A percentile compares a stretch with the other conserved stretches of the same genome.
phyloP scores from a whole-genome alignment of 306 rosid species.

The Echinosophora koreensis region DNA sequence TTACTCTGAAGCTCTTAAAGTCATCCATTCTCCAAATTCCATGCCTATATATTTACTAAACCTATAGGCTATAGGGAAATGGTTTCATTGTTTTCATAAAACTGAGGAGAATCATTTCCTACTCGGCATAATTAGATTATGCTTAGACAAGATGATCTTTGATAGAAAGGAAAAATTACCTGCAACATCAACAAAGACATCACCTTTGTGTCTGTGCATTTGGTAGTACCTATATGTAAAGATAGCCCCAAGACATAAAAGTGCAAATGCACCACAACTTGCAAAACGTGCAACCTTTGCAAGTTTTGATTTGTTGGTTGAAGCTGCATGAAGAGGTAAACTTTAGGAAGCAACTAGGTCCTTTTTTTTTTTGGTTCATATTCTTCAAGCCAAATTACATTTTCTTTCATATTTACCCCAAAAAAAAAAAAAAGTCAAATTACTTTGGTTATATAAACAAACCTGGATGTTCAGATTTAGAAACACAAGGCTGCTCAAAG shows the following conservation, averaged over 20 bases:
- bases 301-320: constrained; percentile 62
- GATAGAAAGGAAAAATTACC: constrained; percentile 59
- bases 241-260: constrained; percentile 68
- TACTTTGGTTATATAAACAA: constrained; percentile 33
- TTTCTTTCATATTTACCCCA: not conserved
- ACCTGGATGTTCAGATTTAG: constrained; percentile 73
- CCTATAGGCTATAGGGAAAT: not conserved
- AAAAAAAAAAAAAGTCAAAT: constrained; percentile 5
- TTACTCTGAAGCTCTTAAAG: not conserved
- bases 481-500: constrained; percentile 77
- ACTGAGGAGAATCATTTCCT: not conserved
- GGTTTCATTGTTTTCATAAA: not conserved
- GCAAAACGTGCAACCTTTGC: constrained; percentile 59
- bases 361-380: not conserved
- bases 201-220: constrained; percentile 50
- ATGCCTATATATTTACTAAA: not conserved
- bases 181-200: constrained; percentile 80
- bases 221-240: constrained; percentile 58
- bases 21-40: not conserved
- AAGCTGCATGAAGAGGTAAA: constrained; percentile 59
- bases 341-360: constrained; percentile 7
- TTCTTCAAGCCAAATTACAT: constrained; percentile 34
- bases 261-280: constrained; percentile 70
- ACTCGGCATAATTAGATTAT: not conserved
- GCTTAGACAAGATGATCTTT: constrained; percentile 3